These are phyloP conservation scores for Tephrocybe sp. DNA, from an alignment of 768 basidiomycete species.

Conservation along the genomic window DNA sequence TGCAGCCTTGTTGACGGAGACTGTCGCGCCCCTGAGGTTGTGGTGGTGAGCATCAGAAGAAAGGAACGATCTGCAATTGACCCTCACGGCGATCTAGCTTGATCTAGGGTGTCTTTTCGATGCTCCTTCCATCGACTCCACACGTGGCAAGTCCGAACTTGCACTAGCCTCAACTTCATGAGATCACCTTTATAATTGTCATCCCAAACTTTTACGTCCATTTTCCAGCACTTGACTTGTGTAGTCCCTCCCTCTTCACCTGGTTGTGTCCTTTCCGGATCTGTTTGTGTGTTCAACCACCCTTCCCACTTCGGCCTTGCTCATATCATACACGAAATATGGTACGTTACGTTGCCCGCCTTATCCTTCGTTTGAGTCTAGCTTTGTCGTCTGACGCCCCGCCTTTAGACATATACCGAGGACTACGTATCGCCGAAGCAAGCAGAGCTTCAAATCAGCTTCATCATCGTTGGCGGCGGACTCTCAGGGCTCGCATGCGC, in stretches of 20 bases:
- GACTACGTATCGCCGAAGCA: conserved; percentile 14
- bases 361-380: background rate
- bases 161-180: conserved; percentile 1
- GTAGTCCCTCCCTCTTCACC: background rate
- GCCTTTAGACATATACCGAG: background rate
- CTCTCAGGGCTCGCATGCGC: conserved; percentile 55
- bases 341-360: background rate
- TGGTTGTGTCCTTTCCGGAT: background rate
- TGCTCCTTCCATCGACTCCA: background rate
- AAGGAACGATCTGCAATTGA: conserved; percentile 10
- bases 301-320: background rate
- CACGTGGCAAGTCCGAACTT: conserved; percentile 6
- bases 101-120: conserved; percentile 7
- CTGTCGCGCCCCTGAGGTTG: background rate
- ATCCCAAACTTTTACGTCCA: background rate
- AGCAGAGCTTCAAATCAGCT: conserved; percentile 26
- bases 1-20: background rate
- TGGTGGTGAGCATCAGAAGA: conserved; percentile 12
- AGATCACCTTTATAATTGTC: conserved; percentile 7
- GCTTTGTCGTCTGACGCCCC: background rate
- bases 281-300: background rate
- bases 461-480: conserved; percentile 40
- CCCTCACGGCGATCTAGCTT: conserved; percentile 10
- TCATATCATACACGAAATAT: background rate
- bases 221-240: background rate